A percentile compares a stretch with the other conserved stretches of the same genome.
Conservation (phyloP, 202 grass and related monocot species). For the Setaria italica region DNA sequence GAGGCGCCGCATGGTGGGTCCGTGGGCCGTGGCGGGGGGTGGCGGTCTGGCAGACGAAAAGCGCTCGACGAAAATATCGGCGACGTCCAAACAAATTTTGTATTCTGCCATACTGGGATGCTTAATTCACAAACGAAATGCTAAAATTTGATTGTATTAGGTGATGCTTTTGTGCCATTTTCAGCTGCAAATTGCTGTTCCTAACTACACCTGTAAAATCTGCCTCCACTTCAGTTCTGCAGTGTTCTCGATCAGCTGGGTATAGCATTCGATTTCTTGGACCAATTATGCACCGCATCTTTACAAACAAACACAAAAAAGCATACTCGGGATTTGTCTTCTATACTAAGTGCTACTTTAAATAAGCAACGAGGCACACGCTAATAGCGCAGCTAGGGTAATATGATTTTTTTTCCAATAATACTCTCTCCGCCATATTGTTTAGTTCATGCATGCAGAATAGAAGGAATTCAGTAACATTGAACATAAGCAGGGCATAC, state of each 20-base stretch:
- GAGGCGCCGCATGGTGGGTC: constrained; percentile 24
- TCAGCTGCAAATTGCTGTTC: too few relatives aligned
- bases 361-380: not conserved
- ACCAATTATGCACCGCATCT: not conserved
- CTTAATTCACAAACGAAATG: not conserved
- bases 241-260: not conserved
- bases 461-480: too few relatives aligned
- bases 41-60: not conserved
- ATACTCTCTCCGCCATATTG: too few relatives aligned
- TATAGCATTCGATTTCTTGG: not conserved
- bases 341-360: not conserved
- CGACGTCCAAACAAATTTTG: not conserved
- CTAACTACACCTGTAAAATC: not conserved
- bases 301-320: not conserved
- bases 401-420: too few relatives aligned
- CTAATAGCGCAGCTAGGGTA: too few relatives aligned
- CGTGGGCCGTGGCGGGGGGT: not conserved
- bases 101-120: not conserved
- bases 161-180: not conserved
- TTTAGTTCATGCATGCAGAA: too few relatives aligned
- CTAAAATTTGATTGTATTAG: not conserved
- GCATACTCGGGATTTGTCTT: not conserved
- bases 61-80: not conserved
- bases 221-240: not conserved
- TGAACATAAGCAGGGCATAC: too few relatives aligned